phyloP scores from a whole-genome alignment of 1,284 basidiomycete genomes.

The Phenoliferia sp. region DNA sequence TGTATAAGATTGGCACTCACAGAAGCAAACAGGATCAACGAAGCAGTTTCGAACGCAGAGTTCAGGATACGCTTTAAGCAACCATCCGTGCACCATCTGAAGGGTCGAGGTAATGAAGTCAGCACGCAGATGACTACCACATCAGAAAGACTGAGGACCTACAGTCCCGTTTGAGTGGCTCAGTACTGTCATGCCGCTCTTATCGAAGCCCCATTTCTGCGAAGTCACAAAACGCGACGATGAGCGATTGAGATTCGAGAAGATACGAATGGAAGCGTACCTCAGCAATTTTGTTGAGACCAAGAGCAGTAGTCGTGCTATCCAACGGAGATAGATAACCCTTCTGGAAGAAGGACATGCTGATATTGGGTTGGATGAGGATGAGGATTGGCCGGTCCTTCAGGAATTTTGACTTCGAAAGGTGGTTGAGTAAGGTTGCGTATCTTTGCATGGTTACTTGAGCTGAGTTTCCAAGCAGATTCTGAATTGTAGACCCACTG shows the following conservation, averaged over 20 bases:
- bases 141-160: constrained; percentile 35
- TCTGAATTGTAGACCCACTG: background rate
- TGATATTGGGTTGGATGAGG: constrained; percentile 75
- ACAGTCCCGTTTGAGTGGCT: constrained; percentile 75
- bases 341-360: constrained; percentile 73
- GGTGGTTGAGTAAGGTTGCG: constrained; percentile 43
- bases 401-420: constrained; percentile 44
- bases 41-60: constrained; percentile 72
- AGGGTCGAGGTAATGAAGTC: too few species aligned
- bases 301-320: constrained; percentile 55
- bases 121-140: background rate
- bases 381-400: constrained; percentile 70
- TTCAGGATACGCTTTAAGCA: constrained; percentile 70
- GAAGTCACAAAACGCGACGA: too few species aligned
- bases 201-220: constrained; percentile 56
- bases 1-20: constrained; percentile 39
- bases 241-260: too few species aligned
- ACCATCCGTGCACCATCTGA: constrained; percentile 68
- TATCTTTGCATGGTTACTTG: constrained; percentile 51
- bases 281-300: constrained; percentile 57
- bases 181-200: constrained; percentile 63
- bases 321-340: constrained; percentile 65
- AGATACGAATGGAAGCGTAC: too few species aligned
- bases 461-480: constrained; percentile 44
- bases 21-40: constrained; percentile 76